Base-by-base conservation (phyloP, 2,329 filamentous ascomycete species). In the Sarocladium brachiariae region DNA sequence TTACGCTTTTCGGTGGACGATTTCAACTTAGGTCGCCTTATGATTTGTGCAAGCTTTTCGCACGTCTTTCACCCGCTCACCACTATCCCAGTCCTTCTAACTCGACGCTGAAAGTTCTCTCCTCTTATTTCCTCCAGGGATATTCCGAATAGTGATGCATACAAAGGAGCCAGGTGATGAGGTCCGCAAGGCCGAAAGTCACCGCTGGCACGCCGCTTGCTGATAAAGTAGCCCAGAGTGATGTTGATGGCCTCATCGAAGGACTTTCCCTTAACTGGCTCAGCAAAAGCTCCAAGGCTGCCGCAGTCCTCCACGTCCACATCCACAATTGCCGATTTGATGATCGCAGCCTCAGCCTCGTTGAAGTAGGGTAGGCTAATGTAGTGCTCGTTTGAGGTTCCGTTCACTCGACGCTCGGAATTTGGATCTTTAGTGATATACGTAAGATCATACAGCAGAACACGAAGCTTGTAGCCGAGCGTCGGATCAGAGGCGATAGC, bases 151-250 rank as follows among this genome's bases (percentile, higher is more conserved):
- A 56, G 24, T 2, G 46, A 50, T 3, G 54, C 56, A 45, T 54
- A 56, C 4, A 56, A 19, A 2, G 56, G 56, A n/a, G 48, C 53
- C 7, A 57, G 41, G 19, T 55, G 49, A 38, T 56, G 54, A 16
- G 56, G 56, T 7, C 54, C 56, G 27, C 56, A 57, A 1, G 56
- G 56, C 6, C 56, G 49, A 6, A 53, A 25, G 37, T 57, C 52
- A 3, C 53, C 53, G 23, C 52, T 54, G 2, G 54, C 54, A 3
- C 53, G 53, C 16, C 56, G 30, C 38, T 55, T 57, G 2, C 53
- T 51, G n/a, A 55, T 24, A 14, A 57, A 57, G 11, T 33, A 27
- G 7, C 52, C 5, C 10, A 57, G 41, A 8, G 54, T 2, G 11
- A 18, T 31, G 2, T 18, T 14, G 21, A 57, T 3, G 4, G 51